Conservation (phyloP, 2,329 filamentous ascomycete genomes). For the Fusarium xylarioides region DNA sequence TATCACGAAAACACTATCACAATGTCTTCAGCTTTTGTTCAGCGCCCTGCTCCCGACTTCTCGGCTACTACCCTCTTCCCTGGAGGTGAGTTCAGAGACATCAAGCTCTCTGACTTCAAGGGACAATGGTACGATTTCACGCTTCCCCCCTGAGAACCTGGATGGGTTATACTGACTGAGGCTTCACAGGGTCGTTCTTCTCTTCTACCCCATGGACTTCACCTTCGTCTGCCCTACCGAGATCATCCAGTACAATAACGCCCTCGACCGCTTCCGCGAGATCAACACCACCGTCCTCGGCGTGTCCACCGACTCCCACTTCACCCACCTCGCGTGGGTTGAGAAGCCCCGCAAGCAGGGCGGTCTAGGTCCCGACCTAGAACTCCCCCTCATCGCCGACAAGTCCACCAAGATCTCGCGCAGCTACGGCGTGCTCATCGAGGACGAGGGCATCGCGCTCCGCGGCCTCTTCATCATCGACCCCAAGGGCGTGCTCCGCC, state of each 20-base stretch:
- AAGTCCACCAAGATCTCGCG: slow-evolving; percentile 68
- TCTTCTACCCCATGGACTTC: slow-evolving; percentile 75
- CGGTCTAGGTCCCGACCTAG: slow-evolving; percentile 66
- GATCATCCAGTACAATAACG: slow-evolving; percentile 71
- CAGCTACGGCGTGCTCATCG: slow-evolving; percentile 70
- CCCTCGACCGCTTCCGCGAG: slow-evolving; percentile 65
- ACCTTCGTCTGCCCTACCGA: slow-evolving; percentile 74
- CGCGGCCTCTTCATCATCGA: slow-evolving; percentile 74
- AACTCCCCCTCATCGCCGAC: slow-evolving; percentile 70
- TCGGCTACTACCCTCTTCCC: slow-evolving; percentile 60
- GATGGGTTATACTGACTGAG: not conserved
- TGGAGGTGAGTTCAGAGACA: slow-evolving; percentile 58
- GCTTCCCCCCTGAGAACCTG: not conserved
- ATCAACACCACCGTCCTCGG: slow-evolving; percentile 69
- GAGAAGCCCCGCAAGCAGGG: slow-evolving; percentile 67
- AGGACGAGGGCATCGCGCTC: slow-evolving; percentile 70
- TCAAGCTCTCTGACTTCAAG: slow-evolving; percentile 55
- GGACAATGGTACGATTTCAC: slow-evolving; percentile 55
- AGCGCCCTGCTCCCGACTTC: slow-evolving; percentile 59
- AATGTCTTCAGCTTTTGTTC: slow-evolving; percentile 57
- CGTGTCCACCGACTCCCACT: slow-evolving; percentile 70
- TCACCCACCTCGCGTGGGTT: slow-evolving; percentile 65
- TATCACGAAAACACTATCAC: slow-evolving; percentile 26
- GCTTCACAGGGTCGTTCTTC: slow-evolving; percentile 65
- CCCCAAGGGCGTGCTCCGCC: slow-evolving; percentile 66